A percentile compares a stretch with the other conserved stretches of the same genome.
These are phyloP conservation scores for Pichia gijzeniarum DNA, from an alignment of 805 yeast species.

Conservation along the genomic window DNA sequence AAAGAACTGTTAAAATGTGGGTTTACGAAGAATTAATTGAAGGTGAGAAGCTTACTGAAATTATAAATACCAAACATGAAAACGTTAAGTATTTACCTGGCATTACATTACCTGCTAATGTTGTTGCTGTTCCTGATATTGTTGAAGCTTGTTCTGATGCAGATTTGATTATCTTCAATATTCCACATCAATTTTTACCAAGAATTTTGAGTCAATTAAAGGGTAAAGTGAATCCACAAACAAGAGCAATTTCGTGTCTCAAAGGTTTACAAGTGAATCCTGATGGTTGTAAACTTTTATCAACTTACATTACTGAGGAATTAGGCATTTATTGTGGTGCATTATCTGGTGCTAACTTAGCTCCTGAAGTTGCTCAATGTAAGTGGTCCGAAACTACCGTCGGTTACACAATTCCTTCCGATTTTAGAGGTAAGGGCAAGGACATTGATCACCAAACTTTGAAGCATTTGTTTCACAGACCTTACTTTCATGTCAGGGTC, in stretches of 20 bases:
- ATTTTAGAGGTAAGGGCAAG: constrained; percentile 58
- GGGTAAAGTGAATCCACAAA: constrained; percentile 63
- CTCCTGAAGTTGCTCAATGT: constrained; percentile 92
- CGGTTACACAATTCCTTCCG: constrained; percentile 73
- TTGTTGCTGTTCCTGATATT: constrained; percentile 82
- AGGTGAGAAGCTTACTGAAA: constrained; percentile 79
- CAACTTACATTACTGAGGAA: constrained; percentile 70
- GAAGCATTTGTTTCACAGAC: constrained; percentile 88
- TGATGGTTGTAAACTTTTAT: constrained; percentile 77
- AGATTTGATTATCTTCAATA: constrained; percentile 85
- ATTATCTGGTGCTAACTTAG: constrained; percentile 93
- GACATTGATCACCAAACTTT: constrained; percentile 69
- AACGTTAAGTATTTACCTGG: constrained; percentile 93
- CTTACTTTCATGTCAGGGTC: constrained; percentile 95
- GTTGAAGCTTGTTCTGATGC: constrained; percentile 71
- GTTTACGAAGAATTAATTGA: constrained; percentile 81
- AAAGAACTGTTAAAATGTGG: constrained; percentile 86
- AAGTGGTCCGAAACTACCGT: constrained; percentile 98
- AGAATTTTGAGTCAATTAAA: constrained; percentile 68
- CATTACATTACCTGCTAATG: constrained; percentile 76
- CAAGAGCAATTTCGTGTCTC: constrained; percentile 89
- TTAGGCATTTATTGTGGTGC: constrained; percentile 93
- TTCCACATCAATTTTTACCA: constrained; percentile 93
- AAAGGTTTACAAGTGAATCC: constrained; percentile 90
- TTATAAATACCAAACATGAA: constrained; percentile 85